Conservation (phyloP, 257 asterid genomes). For the Handroanthus guayacan region DNA sequence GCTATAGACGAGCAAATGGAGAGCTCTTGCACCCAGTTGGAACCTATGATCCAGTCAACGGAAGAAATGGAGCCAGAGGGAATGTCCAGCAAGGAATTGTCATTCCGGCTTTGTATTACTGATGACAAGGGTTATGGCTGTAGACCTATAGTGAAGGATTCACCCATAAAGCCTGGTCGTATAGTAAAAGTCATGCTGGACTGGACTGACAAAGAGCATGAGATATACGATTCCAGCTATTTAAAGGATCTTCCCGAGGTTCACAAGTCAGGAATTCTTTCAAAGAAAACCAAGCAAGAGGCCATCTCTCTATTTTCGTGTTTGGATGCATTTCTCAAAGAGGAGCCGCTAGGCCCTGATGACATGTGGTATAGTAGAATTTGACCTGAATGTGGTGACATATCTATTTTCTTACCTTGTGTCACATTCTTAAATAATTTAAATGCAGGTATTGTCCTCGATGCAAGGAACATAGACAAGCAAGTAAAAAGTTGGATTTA, state of each 20-base stretch:
- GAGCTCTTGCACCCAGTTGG: constrained; percentile 45
- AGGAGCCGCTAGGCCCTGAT: constrained; percentile 98
- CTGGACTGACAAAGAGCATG: constrained; percentile 39
- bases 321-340: constrained; percentile 90
- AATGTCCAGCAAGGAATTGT: constrained; percentile 58
- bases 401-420: neutral
- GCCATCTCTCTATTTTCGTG: constrained; percentile 93
- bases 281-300: constrained; percentile 87
- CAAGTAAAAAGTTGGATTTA: constrained; percentile 88
- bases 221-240: constrained; percentile 69
- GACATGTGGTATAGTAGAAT: constrained; percentile 82
- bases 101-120: constrained; percentile 71
- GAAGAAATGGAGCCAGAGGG: constrained; percentile 47
- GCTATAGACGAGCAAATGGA: constrained; percentile 44
- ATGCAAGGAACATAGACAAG: constrained; percentile 96
- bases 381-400: constrained; percentile 4
- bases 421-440: neutral
- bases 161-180: constrained; percentile 60
- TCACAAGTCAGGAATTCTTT: constrained; percentile 74
- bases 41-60: constrained; percentile 4
- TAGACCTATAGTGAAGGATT: constrained; percentile 69
- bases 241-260: constrained; percentile 87
- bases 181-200: constrained; percentile 54
- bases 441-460: constrained; percentile 16
- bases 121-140: constrained; percentile 41